Conservation (phyloP, 2,329 filamentous ascomycete species). For the Teratosphaeria pseudoeucalypti region DNA sequence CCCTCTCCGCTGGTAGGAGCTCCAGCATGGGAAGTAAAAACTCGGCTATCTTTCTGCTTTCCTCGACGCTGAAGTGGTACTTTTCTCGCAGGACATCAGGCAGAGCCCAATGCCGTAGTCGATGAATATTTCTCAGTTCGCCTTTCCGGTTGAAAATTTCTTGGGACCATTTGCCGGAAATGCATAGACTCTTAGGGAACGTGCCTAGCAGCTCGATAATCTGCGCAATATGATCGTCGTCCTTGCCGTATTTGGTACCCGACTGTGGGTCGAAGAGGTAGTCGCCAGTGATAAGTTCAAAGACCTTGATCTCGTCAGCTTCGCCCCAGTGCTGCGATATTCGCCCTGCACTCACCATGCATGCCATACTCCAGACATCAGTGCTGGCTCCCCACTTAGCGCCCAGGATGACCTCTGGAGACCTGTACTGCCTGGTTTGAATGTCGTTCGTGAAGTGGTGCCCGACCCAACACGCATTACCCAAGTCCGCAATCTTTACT, state of each 20-base stretch:
- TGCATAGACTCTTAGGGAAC: constrained; percentile 84
- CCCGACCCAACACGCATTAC: constrained; percentile 96
- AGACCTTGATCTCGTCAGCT: constrained; percentile 52
- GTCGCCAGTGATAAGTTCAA: constrained; percentile 94
- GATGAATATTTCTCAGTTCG: constrained; percentile 93
- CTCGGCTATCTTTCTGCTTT: constrained; percentile 65
- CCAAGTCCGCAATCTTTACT: constrained; percentile 96
- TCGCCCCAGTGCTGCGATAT: not conserved
- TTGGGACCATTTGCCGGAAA: constrained; percentile 92
- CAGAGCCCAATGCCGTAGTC: constrained; percentile 89
- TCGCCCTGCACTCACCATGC: constrained; percentile 62
- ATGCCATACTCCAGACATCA: constrained; percentile 98
- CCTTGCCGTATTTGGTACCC: constrained; percentile 97
- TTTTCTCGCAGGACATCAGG: constrained; percentile 90
- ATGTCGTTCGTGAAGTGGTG: constrained; percentile 99
- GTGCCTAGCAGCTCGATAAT: constrained; percentile 93
- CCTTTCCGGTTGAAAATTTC: constrained; percentile 98
- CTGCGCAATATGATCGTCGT: constrained; percentile 97
- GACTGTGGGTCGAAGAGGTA: constrained; percentile 98
- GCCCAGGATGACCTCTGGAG: constrained; percentile 91
- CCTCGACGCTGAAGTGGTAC: constrained; percentile 84
- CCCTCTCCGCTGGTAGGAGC: constrained; percentile 73
- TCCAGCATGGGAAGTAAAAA: constrained; percentile 90
- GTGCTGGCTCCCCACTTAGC: constrained; percentile 99
- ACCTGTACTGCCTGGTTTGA: constrained; percentile 92